These are phyloP conservation scores for Rhinocladiella similis DNA, from an alignment of 2,329 filamentous ascomycete species.

Conservation along the genomic window DNA sequence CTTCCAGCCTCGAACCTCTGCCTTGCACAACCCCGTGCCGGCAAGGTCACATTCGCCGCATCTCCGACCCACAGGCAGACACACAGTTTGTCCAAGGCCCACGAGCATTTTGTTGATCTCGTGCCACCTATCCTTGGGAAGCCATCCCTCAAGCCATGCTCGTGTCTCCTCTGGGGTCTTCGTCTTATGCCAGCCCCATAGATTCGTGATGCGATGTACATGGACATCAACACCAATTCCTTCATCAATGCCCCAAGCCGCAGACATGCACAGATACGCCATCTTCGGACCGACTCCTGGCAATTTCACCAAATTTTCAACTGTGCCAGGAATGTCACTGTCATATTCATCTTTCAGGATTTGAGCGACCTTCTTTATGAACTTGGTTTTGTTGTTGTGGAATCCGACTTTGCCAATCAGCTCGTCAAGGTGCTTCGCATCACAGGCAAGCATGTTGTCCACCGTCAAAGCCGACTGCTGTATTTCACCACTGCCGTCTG, in stretches of 20 bases:
- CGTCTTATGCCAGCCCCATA: constrained; percentile 89
- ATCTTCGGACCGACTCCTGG: constrained; percentile 94
- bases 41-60: constrained; percentile 88
- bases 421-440: constrained; percentile 65
- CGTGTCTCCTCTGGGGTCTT: constrained; percentile 81
- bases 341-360: constrained; percentile 70
- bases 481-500: constrained; percentile 26
- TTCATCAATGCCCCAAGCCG: constrained; percentile 67
- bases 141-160: constrained; percentile 72
- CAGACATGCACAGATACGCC: constrained; percentile 83
- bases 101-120: constrained; percentile 91
- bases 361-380: constrained; percentile 71
- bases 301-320: constrained; percentile 71
- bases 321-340: constrained; percentile 77
- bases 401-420: constrained; percentile 86
- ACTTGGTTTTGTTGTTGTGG: constrained; percentile 90
- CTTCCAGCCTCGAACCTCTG: constrained; percentile 67
- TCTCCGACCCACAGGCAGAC: constrained; percentile 72
- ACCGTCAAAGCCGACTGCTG: constrained; percentile 61
- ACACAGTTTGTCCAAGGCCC: constrained; percentile 83
- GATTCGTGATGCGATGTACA: constrained; percentile 89
- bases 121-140: constrained; percentile 82
- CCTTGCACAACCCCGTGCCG: constrained; percentile 71
- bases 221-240: constrained; percentile 95
- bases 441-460: constrained; percentile 72